Percentiles rank a stretch among this genome's conserved stretches.
phyloP scores from a whole-genome alignment of 768 basidiomycete species.

The Tricholoma terreum region DNA sequence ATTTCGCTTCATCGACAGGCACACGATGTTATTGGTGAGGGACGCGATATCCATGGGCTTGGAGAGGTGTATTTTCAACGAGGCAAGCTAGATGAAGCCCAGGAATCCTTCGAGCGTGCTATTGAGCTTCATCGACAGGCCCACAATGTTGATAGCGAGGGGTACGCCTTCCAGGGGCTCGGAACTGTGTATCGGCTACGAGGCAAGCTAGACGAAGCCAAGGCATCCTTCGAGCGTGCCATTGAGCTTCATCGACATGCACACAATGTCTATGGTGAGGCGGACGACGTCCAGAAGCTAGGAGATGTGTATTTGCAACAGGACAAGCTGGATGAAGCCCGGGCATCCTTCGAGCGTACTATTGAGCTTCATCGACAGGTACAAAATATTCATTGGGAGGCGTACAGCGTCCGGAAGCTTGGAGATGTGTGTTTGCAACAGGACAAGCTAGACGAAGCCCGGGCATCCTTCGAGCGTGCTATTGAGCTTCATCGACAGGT shows the following conservation, averaged over 20 bases:
- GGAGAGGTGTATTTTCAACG: too few relatives aligned
- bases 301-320: background rate
- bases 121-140: too few relatives aligned
- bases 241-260: background rate
- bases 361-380: background rate
- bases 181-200: too few relatives aligned
- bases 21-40: background rate
- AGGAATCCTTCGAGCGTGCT: too few relatives aligned
- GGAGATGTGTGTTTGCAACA: background rate
- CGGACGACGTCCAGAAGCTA: background rate
- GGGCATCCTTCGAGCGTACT: background rate
- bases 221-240: background rate
- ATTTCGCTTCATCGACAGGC: constrained; percentile 14
- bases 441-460: background rate
- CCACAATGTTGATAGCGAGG: too few relatives aligned
- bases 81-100: too few relatives aligned
- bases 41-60: too few relatives aligned
- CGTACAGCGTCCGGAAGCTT: background rate
- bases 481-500: background rate
- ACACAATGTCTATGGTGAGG: background rate
- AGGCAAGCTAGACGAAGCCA: too few relatives aligned
- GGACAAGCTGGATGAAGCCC: background rate
- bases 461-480: background rate
- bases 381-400: background rate
- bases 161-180: too few relatives aligned